Base-by-base conservation (phyloP, 129 eudicot genomes). In the Kitagawia praeruptora region DNA sequence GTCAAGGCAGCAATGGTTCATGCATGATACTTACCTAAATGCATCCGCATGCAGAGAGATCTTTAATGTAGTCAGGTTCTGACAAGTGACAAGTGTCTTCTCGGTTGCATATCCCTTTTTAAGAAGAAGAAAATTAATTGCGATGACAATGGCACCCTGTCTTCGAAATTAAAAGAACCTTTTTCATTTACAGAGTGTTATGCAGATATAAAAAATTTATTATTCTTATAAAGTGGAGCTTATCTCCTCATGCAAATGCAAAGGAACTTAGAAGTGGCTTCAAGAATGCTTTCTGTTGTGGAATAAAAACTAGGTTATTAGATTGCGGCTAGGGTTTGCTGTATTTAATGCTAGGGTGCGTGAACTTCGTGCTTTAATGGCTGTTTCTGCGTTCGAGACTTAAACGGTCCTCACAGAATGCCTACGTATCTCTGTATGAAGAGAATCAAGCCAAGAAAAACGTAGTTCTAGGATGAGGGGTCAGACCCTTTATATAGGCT, bases 101-200 rank as follows among this genome's bases (percentile, higher is more conserved):
- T 66, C 9, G 88, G 67, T 86, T 77, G 75, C 73, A 87, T 81
- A 78, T 86, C 89, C 73, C 10, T 76, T 76, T 38, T 44, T 0
- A 44, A 44, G 2, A 12, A 44, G 11, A 12, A 44, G 3, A 15
- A 48, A 48, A 48, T 48, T 18, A 18, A 13, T 48, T 16, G 19
- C 69, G 28, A 54, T 76, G 56, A 27, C 49, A 54, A 76, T 51
- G 79, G 71, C 21, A 77, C 19, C 78, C 27, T 75, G 47, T 37
- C 75, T 16, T 37, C 23, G 6, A 70, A 70, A 11, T 38, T 14
- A 39, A 70, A 70, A 70, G 5, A 16, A 18, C 13, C 23, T 18
- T 18, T 19, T 70, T 37, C 16, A 37, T 38, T 70, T 16, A 12
- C 74, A 3, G 19, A 13, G 25, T 56, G 23, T 21, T n/a, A 61